Base-by-base conservation (phyloP, 192 early-diverging fungal genomes). In the Rhizophagus prolifer region DNA sequence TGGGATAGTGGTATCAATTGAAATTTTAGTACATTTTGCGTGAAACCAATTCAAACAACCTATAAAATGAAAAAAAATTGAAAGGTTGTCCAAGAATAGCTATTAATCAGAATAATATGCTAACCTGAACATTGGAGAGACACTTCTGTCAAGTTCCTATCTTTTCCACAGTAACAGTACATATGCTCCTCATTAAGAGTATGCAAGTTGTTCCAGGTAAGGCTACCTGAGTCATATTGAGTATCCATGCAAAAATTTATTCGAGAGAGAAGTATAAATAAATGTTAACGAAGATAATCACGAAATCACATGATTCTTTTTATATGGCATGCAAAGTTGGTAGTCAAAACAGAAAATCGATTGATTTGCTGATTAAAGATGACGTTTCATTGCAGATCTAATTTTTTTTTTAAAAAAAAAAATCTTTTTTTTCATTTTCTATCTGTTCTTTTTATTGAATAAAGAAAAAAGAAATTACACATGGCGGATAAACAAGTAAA, bases 121-220 rank as follows among this genome's bases (percentile, higher is more conserved):
- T 38, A 62, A 89, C 88, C 75, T 82, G 78, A 78, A 74, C 90
- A 91, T 76, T 90, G 89, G 1, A 91, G 72, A 12, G 81, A 72
- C 4, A 90, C 73, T 50, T 91, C 86, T 25, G 82, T 76, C 34
- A 91, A 80, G 34, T 85, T 85, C 30, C 89, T 81, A 70, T 90
- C 90, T 64, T 82, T 76, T 19, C 91, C 87, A 72, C 92, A 93
- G 67, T 93, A 93, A 76, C 92, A 93, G 66, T 93, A 93, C 16
- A 79, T 78, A 26, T 88, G 85, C 67, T 91, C 80, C 38, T 75
- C 78, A 78, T 93, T 91, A 50, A 87, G 79, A 6, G 88, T 89
- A 64, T 89, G 91, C 16, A 82, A 75, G 31, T 78, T 82, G 75
- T 90, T 86, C 91, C 91, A 92, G 12, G 77, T 82, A 64, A 88